Percentiles rank a stretch among this genome's conserved stretches.
Conservation (phyloP, 495 filamentous ascomycete genomes). For the Aspergillus baeticus region DNA sequence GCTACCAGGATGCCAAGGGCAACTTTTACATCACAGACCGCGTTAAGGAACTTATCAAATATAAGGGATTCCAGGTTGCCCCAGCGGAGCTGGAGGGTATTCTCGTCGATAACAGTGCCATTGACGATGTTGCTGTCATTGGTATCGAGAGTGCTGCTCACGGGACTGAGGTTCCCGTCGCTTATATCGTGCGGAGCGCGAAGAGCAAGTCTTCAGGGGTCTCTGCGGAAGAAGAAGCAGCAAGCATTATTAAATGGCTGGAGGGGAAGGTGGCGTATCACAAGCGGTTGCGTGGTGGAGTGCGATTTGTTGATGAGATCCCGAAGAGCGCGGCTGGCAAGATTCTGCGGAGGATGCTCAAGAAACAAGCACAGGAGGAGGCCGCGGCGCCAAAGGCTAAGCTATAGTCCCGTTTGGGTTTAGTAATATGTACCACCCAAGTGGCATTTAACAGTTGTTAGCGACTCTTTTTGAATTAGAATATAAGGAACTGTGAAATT, state of each 20-base stretch:
- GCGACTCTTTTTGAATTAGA: neutral
- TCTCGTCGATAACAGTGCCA: constrained; percentile 65
- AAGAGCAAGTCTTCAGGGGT: constrained; percentile 54
- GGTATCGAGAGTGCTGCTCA: constrained; percentile 69
- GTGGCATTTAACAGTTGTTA: neutral
- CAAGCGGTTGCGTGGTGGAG: constrained; percentile 79
- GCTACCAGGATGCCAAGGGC: constrained; percentile 57
- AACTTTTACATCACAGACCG: constrained; percentile 77
- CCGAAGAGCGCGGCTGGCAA: constrained; percentile 88
- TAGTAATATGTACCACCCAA: neutral
- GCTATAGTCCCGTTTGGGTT: constrained; percentile 25
- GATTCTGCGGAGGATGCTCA: constrained; percentile 74
- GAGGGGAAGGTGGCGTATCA: constrained; percentile 61
- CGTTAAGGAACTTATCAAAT: constrained; percentile 91
- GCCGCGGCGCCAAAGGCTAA: constrained; percentile 39
- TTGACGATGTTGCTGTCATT: constrained; percentile 83
- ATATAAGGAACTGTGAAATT: no score
- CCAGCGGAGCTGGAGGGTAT: constrained; percentile 87
- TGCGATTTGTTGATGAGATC: constrained; percentile 76
- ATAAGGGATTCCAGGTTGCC: constrained; percentile 83
- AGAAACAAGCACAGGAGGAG: constrained; percentile 51
- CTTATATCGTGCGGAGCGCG: constrained; percentile 66
- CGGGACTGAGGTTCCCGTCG: constrained; percentile 79
- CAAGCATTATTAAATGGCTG: constrained; percentile 64
- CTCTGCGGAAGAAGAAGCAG: constrained; percentile 50